These are phyloP conservation scores for Xylaria flabelliformis DNA, from an alignment of 495 filamentous ascomycete genomes.

Conservation along the genomic window DNA sequence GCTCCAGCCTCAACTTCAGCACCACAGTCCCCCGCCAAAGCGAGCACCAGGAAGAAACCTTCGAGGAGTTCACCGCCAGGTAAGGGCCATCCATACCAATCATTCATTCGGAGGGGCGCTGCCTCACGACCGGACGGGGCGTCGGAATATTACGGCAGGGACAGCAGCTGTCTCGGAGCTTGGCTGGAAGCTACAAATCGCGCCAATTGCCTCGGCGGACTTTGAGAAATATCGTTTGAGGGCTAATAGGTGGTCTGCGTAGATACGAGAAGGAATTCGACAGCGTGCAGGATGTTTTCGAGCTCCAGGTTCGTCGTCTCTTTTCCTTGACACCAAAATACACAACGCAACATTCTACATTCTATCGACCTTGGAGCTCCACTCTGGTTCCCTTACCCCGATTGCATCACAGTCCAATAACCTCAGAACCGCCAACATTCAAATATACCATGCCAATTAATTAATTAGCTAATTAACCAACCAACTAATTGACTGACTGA, in stretches of 20 bases:
- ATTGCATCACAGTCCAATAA: constrained; percentile 20
- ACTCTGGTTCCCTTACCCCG: constrained; percentile 29
- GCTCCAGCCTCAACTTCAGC: constrained; percentile 69
- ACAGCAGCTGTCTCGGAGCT: constrained; percentile 1
- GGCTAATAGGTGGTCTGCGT: constrained; percentile 38
- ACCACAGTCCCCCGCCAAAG: constrained; percentile 64
- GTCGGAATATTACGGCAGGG: constrained; percentile 18
- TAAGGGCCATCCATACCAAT: constrained; percentile 56
- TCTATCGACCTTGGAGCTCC: not conserved
- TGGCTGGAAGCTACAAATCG: constrained; percentile 35
- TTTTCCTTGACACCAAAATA: constrained; percentile 4
- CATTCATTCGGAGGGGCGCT: not conserved
- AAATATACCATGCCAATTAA: not conserved
- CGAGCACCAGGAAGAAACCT: constrained; percentile 85
- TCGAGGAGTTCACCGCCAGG: constrained; percentile 98
- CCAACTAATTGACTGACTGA: not conserved
- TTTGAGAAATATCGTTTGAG: constrained; percentile 14
- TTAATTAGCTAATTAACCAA: not conserved
- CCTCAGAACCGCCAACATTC: not conserved
- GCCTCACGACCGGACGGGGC: not conserved
- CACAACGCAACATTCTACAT: not conserved
- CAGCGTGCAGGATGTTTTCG: constrained; percentile 95
- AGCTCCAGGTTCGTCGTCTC: constrained; percentile 84
- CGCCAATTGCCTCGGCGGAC: constrained; percentile 33
- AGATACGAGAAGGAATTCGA: constrained; percentile 99